A percentile compares a stretch with the other conserved stretches of the same genome.
phyloP scores from a whole-genome alignment of 176 grass and related monocot species.

The Zea luxurians region DNA sequence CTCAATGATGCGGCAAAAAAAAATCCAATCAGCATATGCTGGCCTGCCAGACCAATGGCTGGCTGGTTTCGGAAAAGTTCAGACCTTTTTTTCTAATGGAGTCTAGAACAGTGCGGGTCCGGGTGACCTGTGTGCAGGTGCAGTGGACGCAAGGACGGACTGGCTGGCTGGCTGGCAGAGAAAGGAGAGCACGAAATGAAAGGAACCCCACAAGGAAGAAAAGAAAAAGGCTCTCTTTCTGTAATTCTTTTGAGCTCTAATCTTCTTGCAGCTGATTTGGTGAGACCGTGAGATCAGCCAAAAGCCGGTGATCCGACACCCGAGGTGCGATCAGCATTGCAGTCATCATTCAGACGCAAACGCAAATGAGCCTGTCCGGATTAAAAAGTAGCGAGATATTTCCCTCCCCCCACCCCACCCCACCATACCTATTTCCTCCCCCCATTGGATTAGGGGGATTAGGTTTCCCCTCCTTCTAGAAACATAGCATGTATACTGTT shows the following conservation, averaged over 20 bases:
- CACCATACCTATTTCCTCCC: background rate
- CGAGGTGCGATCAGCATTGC: conserved; percentile 4
- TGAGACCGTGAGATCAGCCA: conserved; percentile 5
- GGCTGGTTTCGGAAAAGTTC: background rate
- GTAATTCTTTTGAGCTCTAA: too few species aligned
- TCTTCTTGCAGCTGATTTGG: conserved; percentile 31
- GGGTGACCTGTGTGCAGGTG: background rate
- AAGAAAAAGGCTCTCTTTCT: background rate
- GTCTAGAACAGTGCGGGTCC: background rate
- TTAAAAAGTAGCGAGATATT: conserved; percentile 5
- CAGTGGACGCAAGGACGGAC: conserved; percentile 9
- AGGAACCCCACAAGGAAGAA: background rate
- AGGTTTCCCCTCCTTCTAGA: conserved; percentile 29
- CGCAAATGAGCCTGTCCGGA: conserved; percentile 15
- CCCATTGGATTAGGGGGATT: background rate
- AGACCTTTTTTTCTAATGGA: background rate
- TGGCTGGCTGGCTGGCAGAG: background rate
- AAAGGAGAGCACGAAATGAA: background rate
- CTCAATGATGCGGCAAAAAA: background rate
- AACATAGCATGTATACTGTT: background rate
- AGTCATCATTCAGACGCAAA: conserved; percentile 11
- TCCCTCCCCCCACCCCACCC: background rate
- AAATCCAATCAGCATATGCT: conserved; percentile 41
- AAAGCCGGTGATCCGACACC: conserved; percentile 23
- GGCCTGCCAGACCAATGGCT: background rate